phyloP scores from a whole-genome alignment of 1,284 basidiomycete genomes.

The Sanguinoderma infundibulare region DNA sequence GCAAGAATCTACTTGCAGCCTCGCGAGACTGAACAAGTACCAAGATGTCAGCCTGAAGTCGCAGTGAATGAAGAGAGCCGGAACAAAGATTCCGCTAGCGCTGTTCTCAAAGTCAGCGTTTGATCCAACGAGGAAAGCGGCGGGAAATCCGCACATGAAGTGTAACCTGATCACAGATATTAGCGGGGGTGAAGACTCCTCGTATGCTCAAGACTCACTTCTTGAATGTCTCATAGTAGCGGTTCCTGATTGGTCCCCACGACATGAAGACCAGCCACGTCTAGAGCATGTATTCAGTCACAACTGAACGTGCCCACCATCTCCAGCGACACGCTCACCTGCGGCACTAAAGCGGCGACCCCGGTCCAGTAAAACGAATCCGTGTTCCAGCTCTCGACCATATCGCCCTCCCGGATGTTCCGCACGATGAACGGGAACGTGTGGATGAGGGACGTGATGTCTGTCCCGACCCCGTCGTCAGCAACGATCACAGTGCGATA shows the following conservation, averaged over 20 bases:
- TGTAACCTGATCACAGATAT: slow-evolving; percentile 1
- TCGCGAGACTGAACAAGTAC: not conserved
- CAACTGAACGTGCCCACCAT: too few species aligned
- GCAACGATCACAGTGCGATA: slow-evolving; percentile 11
- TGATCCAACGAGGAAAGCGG: not conserved
- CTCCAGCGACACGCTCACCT: slow-evolving; percentile 21
- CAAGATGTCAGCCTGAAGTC: slow-evolving; percentile 37
- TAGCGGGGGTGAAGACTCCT: not conserved
- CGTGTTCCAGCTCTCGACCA: slow-evolving; percentile 27
- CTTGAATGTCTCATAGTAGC: slow-evolving; percentile 47
- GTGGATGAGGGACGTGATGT: slow-evolving; percentile 42
- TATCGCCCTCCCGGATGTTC: slow-evolving; percentile 28
- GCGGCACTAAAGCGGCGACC: slow-evolving; percentile 42
- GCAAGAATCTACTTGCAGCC: not conserved
- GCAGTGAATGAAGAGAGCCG: slow-evolving; percentile 43
- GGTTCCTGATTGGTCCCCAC: slow-evolving; percentile 39
- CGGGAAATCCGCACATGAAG: slow-evolving; percentile 5
- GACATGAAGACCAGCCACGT: slow-evolving; percentile 33
- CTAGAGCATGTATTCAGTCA: not conserved
- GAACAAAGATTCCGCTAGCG: slow-evolving; percentile 37
- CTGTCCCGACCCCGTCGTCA: slow-evolving; percentile 19
- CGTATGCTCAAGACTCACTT: slow-evolving; percentile 34
- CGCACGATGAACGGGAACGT: slow-evolving; percentile 41
- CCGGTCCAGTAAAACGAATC: slow-evolving; percentile 41
- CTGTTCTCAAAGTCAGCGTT: slow-evolving; percentile 13